These are phyloP conservation scores for Boletus bicolor DNA, from an alignment of 768 basidiomycete species.

Conservation along the genomic window DNA sequence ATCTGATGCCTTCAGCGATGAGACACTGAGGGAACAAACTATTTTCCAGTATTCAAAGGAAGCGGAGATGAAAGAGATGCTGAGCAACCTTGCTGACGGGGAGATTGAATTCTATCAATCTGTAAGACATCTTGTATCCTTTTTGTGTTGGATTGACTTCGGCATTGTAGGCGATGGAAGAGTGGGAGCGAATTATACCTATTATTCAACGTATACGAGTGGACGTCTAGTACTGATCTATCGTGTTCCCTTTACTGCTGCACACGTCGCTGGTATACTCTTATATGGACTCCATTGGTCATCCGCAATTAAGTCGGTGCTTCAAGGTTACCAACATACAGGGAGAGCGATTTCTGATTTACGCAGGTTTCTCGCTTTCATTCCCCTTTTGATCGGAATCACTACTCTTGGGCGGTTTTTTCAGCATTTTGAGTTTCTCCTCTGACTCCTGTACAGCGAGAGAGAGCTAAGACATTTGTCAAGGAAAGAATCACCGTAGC, in stretches of 20 bases:
- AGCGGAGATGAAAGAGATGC: constrained; percentile 95
- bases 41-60: constrained; percentile 90
- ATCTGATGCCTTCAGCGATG: constrained; percentile 93
- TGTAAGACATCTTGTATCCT: constrained; percentile 38
- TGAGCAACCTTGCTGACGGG: constrained; percentile 85
- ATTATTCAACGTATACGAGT: constrained; percentile 92
- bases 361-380: constrained; percentile 8
- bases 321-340: not conserved
- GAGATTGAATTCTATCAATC: constrained; percentile 94
- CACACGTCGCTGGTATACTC: constrained; percentile 7
- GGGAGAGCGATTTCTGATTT: not conserved
- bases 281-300: constrained; percentile 7
- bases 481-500: not conserved
- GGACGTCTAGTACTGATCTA: constrained; percentile 58
- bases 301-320: constrained; percentile 4
- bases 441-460: constrained; percentile 79
- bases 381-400: constrained; percentile 9
- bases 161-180: constrained; percentile 77
- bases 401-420: not conserved
- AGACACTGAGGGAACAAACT: constrained; percentile 86
- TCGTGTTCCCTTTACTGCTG: constrained; percentile 16
- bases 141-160: constrained; percentile 4
- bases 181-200: constrained; percentile 95
- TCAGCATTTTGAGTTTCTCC: constrained; percentile 48
- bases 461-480: constrained; percentile 49